These are phyloP conservation scores for Actinomucor elegans DNA, from an alignment of 371 early-diverging fungal genomes.

Conservation along the genomic window DNA sequence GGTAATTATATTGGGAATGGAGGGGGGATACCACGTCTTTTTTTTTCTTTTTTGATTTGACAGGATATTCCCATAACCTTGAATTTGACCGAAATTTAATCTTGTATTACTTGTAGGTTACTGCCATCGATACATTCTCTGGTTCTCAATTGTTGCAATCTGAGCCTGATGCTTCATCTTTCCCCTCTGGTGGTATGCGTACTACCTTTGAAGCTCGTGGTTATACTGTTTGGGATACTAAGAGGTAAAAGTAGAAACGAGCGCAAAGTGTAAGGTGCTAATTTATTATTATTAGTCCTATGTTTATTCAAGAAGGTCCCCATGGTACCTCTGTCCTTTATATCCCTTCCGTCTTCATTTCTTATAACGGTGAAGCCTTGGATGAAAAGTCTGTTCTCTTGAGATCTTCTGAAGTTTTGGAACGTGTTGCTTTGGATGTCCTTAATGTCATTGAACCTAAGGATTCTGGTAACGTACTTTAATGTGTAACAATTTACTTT, in stretches of 20 bases:
- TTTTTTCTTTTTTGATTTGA: no score
- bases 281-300: constrained; percentile 63
- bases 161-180: constrained; percentile 98
- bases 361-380: constrained; percentile 97
- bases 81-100: background rate
- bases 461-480: constrained; percentile 38
- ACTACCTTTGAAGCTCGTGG: constrained; percentile 98
- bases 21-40: no score
- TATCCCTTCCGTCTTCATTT: constrained; percentile 97
- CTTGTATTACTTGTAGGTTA: constrained; percentile 48
- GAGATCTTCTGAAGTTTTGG: constrained; percentile 85
- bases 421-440: constrained; percentile 77
- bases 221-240: constrained; percentile 98
- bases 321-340: constrained; percentile 92
- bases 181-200: constrained; percentile 98
- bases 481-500: background rate
- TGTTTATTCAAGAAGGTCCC: constrained; percentile 93
- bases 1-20: constrained; percentile 44
- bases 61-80: no score
- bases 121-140: constrained; percentile 92
- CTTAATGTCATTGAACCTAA: constrained; percentile 70
- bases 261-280: background rate
- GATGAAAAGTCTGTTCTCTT: constrained; percentile 98
- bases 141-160: constrained; percentile 96
- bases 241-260: constrained; percentile 35